Conservation (phyloP, 305 asterid genomes). For the Fraxinus ornus region DNA sequence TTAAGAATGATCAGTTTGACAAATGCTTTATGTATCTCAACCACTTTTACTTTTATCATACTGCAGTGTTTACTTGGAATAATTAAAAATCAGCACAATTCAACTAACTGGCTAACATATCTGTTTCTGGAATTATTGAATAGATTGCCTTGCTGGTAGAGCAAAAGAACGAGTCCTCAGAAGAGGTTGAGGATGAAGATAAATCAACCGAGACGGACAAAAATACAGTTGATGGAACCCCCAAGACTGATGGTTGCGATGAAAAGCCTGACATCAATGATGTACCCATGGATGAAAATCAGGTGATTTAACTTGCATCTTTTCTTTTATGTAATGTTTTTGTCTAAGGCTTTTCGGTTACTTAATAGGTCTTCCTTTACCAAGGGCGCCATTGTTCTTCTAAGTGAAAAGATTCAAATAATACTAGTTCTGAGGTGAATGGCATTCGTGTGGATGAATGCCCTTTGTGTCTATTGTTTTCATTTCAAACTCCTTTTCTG, state of each 20-base stretch:
- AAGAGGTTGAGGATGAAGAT: conserved; percentile 69
- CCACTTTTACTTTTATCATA: background rate
- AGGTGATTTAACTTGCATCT: conserved; percentile 39
- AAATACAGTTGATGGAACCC: conserved; percentile 39
- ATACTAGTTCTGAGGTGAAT: background rate
- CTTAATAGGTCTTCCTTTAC: background rate
- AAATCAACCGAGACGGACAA: conserved; percentile 48
- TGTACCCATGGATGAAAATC: conserved; percentile 62
- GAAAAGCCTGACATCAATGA: conserved; percentile 94
- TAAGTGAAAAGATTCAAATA: background rate
- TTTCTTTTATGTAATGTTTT: background rate
- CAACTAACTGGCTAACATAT: background rate
- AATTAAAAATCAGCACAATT: background rate
- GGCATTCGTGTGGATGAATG: no score
- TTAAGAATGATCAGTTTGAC: background rate
- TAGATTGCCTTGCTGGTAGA: conserved; percentile 71
- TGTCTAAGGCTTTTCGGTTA: background rate
- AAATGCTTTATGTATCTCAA: conserved; percentile 1
- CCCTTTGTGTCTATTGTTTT: background rate
- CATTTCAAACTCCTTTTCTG: background rate
- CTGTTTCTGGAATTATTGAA: conserved; percentile 24
- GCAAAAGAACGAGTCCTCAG: conserved; percentile 64
- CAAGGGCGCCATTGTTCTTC: background rate
- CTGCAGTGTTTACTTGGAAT: background rate
- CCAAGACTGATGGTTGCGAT: conserved; percentile 47